Evolutionary conservation across 2,329 filamentous ascomycete species (phyloP), one percentile per base, ranked within the genome.

Genomic region (Clonostachys chloroleuca): DNA sequence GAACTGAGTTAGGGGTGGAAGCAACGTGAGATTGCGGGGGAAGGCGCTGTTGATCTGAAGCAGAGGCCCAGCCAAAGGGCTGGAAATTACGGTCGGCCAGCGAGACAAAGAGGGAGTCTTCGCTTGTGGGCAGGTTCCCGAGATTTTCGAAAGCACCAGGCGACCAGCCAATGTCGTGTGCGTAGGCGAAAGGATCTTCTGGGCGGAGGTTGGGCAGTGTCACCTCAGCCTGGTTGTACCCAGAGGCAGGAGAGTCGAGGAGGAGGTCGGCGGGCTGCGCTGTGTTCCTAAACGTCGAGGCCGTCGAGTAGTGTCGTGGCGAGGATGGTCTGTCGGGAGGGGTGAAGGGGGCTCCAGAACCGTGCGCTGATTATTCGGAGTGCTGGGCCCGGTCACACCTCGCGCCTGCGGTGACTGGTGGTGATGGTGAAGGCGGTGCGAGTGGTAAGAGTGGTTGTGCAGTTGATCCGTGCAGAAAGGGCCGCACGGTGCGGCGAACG

Each of bases 51-150:
- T 12, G 16, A 16, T 40, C 14, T 16, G n/a, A 18, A 30, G 16
- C 41, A 24, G 35, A n/a, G 9, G 9, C 24, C 24, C 24, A 30
- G 24, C 24, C 24, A 30, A 30, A 30, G 24, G 24, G 24, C 24
- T 64, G 67, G 46, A 65, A 65, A 13, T 64, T 57, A 44, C 49
- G 49, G 37, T 60, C 56, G 39, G 54, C 50, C 24, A 68, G 46
- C n/a, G 49, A 52, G 39, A 45, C 46, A 17, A 67, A 50, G 35
- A 55, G 56, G 14, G 52, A 47, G 39, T 62, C 55, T 20, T 63
- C 58, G 42, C 42, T 43, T 34, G 16, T 40, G 33, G 35, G 44
- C 10, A 30, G 24, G 4, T 30, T 30, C 2, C 24, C 24, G 34
- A 47, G 20, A 14, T 40, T 12, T 16, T 34, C 20, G 13, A 44